Conservation (phyloP, 2,329 filamentous ascomycete genomes). For the Trichocomaceae sp. region DNA sequence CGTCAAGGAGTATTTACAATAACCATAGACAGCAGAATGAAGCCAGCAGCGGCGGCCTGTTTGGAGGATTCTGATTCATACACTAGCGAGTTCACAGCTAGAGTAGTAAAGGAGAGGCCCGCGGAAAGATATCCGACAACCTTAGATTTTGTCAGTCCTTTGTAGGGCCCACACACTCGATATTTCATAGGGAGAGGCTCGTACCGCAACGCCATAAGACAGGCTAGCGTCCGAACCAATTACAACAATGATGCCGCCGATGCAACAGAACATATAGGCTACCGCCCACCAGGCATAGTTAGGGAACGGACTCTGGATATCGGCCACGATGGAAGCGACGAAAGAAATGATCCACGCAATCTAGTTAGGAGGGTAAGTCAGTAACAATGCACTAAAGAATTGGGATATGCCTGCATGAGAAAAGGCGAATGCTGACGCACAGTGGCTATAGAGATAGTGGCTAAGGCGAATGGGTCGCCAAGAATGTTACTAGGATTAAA, state of each 20-base stretch:
- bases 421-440: constrained; percentile 53
- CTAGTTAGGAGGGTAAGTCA: constrained; percentile 44
- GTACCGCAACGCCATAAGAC: constrained; percentile 80
- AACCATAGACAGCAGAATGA: constrained; percentile 89
- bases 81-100: constrained; percentile 77
- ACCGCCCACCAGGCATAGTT: constrained; percentile 90
- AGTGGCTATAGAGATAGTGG: constrained; percentile 83
- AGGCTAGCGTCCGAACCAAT: constrained; percentile 77
- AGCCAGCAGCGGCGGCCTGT: constrained; percentile 84
- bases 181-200: constrained; percentile 18
- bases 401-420: background rate
- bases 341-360: constrained; percentile 94
- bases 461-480: constrained; percentile 91
- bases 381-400: constrained; percentile 12
- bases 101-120: constrained; percentile 77
- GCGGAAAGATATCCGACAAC: constrained; percentile 80
- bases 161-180: background rate
- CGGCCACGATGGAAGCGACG: constrained; percentile 72
- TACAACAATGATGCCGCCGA: constrained; percentile 71
- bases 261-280: constrained; percentile 77
- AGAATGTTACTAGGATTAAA: constrained; percentile 84
- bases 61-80: constrained; percentile 64
- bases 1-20: constrained; percentile 55
- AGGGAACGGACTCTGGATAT: constrained; percentile 56
- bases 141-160: constrained; percentile 32